A percentile compares a stretch with the other conserved stretches of the same genome.
Conservation (phyloP, 2,329 filamentous ascomycete species). For the Fusarium albidum region DNA sequence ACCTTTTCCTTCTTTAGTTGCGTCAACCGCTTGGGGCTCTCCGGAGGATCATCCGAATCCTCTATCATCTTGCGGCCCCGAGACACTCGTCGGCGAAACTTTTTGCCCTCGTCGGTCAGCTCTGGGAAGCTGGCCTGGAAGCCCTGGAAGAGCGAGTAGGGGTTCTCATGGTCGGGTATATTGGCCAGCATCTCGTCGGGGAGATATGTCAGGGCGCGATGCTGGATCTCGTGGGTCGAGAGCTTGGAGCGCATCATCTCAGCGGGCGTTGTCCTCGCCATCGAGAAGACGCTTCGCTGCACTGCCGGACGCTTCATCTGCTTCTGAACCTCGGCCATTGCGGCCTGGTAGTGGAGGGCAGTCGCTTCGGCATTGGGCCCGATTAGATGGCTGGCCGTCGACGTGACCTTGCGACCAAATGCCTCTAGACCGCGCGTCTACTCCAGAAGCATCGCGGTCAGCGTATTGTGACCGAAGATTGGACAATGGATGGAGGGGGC, state of each 20-base stretch:
- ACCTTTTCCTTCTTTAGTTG: slow-evolving; percentile 84
- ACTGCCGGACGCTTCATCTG: slow-evolving; percentile 84
- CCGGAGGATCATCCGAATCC: slow-evolving; percentile 63
- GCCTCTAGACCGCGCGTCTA: slow-evolving; percentile 89
- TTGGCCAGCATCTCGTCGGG: slow-evolving; percentile 90
- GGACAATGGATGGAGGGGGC: slow-evolving; percentile 24
- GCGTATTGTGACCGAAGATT: slow-evolving; percentile 22
- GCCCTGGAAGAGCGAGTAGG: slow-evolving; percentile 94
- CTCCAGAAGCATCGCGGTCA: slow-evolving; percentile 31
- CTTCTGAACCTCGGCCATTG: slow-evolving; percentile 88
- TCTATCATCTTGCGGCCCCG: slow-evolving; percentile 80
- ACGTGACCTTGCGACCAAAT: slow-evolving; percentile 93
- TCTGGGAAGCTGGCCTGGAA: slow-evolving; percentile 90
- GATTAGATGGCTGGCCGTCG: slow-evolving; percentile 91
- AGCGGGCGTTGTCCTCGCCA: slow-evolving; percentile 90
- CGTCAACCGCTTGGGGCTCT: slow-evolving; percentile 71
- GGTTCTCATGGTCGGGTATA: slow-evolving; percentile 85
- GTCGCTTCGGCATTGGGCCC: slow-evolving; percentile 64
- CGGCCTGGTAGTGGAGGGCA: slow-evolving; percentile 79
- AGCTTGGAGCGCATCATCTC: slow-evolving; percentile 93
- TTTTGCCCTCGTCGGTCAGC: slow-evolving; percentile 73
- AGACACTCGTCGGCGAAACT: slow-evolving; percentile 74
- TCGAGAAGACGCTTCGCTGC: slow-evolving; percentile 89
- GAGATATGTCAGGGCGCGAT: slow-evolving; percentile 86
- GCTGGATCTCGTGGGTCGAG: slow-evolving; percentile 91